Evolutionary conservation across 2,329 filamentous ascomycete species (phyloP), one percentile per base, ranked within the genome.

Genomic region (Lachnellula occidentalis): DNA sequence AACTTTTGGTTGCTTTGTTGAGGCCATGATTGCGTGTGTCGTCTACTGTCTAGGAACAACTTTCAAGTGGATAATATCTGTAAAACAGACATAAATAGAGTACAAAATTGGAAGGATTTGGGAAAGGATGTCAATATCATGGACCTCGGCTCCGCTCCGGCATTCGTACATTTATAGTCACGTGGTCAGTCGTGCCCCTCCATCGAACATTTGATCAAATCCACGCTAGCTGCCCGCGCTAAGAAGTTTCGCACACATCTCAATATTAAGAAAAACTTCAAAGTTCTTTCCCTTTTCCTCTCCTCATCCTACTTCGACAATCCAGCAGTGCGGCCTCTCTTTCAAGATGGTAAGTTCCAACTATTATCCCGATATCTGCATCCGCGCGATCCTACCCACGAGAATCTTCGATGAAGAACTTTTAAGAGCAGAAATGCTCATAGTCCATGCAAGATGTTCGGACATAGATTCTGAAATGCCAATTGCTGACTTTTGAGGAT

Each of bases 401-500:
- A 17, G 52, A 45, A 56, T n/a, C 14, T 14, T 27, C 39, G 49
- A 56, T 52, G 45, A 49, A 56, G 53, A 52, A 53, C 62, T 51
- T 52, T 58, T 58, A 63, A 55, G 55, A 60, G 60, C 64, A 61
- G 63, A 63, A 63, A 63, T 64, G 59, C 55, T 47, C 55, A 62
- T 57, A 70, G 61, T 94, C 89, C 79, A 80, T 83, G 90, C 92
- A 96, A 96, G 90, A 90, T 95, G 91, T 96, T 96, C 92, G 92
- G 89, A 88, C 66, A 59, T 70, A 56, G 66, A 67, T 51, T 78
- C 92, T 96, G 92, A 96, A 96, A 92, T 91, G 92, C 85, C 85
- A 96, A 96, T 96, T 96, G 92, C 92, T 96, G 92, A 96, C 90
- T 96, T 89, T 96, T 89, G 86, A 76, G 81, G 79, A 76, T 57